Evolutionary conservation across 768 basidiomycete genomes (phyloP).

Genomic region (Megacollybia marginata): DNA sequence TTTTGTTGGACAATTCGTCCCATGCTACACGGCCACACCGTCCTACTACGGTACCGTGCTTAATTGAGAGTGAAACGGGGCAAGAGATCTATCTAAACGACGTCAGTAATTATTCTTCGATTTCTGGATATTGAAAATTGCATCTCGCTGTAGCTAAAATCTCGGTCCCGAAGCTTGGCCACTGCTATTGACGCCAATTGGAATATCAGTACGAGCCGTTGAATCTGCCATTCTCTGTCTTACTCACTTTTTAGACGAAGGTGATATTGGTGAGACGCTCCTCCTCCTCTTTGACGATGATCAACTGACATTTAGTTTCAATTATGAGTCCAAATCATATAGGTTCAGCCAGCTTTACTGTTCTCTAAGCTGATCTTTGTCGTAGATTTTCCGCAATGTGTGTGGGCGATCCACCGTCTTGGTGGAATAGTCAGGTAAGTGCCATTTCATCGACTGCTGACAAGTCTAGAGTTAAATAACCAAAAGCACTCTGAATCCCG

Average conservation of each 20-base stretch:
- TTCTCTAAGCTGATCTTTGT: no score
- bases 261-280: constrained; percentile 27
- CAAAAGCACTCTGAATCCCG: constrained; percentile 12
- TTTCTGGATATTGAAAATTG: no score
- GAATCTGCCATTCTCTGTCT: neutral
- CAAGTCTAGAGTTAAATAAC: neutral
- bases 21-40: constrained; percentile 27
- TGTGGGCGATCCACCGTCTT: constrained; percentile 35
- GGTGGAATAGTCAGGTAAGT: constrained; percentile 33
- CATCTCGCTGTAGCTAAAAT: constrained; percentile 20
- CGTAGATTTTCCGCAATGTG: constrained; percentile 27
- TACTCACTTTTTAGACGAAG: constrained; percentile 17
- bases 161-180: constrained; percentile 25
- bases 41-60: constrained; percentile 23
- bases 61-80: constrained; percentile 33
- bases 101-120: constrained; percentile 14
- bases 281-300: neutral
- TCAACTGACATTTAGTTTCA: constrained; percentile 21
- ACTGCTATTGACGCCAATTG: constrained; percentile 22
- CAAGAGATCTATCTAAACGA: constrained; percentile 25
- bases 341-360: constrained; percentile 16
- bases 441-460: neutral
- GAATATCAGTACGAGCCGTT: constrained; percentile 17
- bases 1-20: constrained; percentile 26
- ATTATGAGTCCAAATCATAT: constrained; percentile 37